Percentiles rank a stretch among this genome's conserved stretches.
Conservation (phyloP, 768 basidiomycete species). For the Porpolomopsis calyptriformis region DNA sequence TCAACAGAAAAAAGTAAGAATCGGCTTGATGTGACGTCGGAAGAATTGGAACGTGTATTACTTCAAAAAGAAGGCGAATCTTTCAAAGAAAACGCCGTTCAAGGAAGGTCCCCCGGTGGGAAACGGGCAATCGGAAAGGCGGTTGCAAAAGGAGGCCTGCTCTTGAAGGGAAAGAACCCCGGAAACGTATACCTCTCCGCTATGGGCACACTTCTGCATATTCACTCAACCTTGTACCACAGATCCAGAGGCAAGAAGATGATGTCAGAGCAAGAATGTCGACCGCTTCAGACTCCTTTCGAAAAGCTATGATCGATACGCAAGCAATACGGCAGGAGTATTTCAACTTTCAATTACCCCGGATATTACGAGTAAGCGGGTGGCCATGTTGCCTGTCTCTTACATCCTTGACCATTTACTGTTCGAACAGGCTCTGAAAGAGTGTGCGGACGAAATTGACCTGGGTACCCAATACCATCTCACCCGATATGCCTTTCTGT, state of each 20-base stretch:
- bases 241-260: slow-evolving; percentile 91
- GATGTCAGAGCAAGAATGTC: slow-evolving; percentile 85
- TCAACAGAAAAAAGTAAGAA: slow-evolving; percentile 82
- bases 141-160: slow-evolving; percentile 78
- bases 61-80: slow-evolving; percentile 94
- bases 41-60: slow-evolving; percentile 87
- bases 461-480: slow-evolving; percentile 97
- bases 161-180: slow-evolving; percentile 88
- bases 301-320: slow-evolving; percentile 83
- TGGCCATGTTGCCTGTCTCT: too few species aligned
- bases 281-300: slow-evolving; percentile 73
- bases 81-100: slow-evolving; percentile 67
- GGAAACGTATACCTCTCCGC: slow-evolving; percentile 54
- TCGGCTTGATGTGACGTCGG: slow-evolving; percentile 79
- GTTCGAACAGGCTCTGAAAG: slow-evolving; percentile 66
- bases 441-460: slow-evolving; percentile 93
- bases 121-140: slow-evolving; percentile 86
- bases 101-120: slow-evolving; percentile 48
- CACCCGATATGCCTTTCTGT: slow-evolving; percentile 87
- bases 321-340: slow-evolving; percentile 92
- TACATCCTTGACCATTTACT: slow-evolving; percentile 6
- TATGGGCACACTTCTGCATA: background rate
- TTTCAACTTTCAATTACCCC: slow-evolving; percentile 93
- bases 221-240: slow-evolving; percentile 5
- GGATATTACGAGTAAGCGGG: slow-evolving; percentile 75